Base-by-base conservation (phyloP, 352 stramenopile species). In the Globisporangium uncinulatum region DNA sequence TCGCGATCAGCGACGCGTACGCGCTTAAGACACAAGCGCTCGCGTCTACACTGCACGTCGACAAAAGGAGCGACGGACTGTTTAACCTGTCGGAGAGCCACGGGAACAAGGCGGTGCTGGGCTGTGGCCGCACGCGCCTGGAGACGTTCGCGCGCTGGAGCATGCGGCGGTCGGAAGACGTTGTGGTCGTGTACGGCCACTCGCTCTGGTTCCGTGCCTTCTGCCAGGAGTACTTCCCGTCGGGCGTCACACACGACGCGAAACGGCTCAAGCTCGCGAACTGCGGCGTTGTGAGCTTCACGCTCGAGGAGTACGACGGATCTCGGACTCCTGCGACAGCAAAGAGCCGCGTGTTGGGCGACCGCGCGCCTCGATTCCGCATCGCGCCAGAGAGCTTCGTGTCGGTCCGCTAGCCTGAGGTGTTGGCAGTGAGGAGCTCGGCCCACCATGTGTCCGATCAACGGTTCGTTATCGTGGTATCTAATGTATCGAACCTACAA, bases 141-240 rank as follows among this genome's bases (percentile, higher is more conserved):
- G 24, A 73, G 9, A 59, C 71, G 43, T 96, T 96, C 63, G 73
- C 73, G 15, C 60, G 74, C 32, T 96, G 87, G 87, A 57, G 61
- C 4, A 86, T 89, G 57, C 57, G 63, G 32, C 77, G 85, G 32
- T 63, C 65, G 5, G 69, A 13, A 14, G 19, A 86, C 36, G 76
- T 91, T 41, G 52, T 94, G 15, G 71, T 96, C 11, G 81, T 92
- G 8, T 92, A 88, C 46, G 87, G 87, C 32, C 87, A 96, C 66
- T 95, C 86, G 61, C 69, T 91, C 42, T 96, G 86, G 83, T 90
- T 94, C 51, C 76, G 79, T 1, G 79, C 80, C 11, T 96, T 95
- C 54, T 94, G 80, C 57, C 76, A 76, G 13, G 83, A 88, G 56
- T 95, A 86, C 50, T 77, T 95, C 29, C 78, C 81, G 10, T n/a